Percentiles rank a stretch among this genome's conserved stretches.
phyloP scores from a whole-genome alignment of 352 stramenopile species.

The Globisporangium lucens region DNA sequence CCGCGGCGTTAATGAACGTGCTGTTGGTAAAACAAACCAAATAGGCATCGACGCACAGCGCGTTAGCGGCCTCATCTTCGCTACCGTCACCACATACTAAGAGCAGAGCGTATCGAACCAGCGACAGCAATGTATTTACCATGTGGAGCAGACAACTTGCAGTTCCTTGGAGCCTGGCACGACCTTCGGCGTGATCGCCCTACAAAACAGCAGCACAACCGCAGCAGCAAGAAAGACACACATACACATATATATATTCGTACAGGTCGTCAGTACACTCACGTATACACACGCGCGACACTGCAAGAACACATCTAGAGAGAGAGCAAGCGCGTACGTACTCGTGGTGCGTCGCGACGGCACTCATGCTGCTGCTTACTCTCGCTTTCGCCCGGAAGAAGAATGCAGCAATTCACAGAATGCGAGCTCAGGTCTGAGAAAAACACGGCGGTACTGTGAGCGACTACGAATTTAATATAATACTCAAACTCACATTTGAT shows the following conservation, averaged over 20 bases:
- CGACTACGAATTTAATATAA: not conserved
- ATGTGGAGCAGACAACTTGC: constrained; percentile 48
- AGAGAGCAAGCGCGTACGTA: not conserved
- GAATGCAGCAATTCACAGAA: not conserved
- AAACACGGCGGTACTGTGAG: not conserved
- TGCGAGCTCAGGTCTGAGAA: not conserved
- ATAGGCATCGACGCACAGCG: not conserved
- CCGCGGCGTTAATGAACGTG: constrained; percentile 64
- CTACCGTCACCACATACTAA: not conserved
- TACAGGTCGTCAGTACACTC: not conserved
- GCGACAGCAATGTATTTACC: constrained; percentile 22
- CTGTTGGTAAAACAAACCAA: constrained; percentile 21
- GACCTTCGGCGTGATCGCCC: constrained; percentile 45
- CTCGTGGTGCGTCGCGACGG: not conserved
- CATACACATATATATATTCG: not conserved
- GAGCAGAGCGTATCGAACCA: not conserved
- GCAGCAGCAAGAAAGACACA: not conserved
- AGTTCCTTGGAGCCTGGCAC: constrained; percentile 56
- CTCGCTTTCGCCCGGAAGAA: not conserved
- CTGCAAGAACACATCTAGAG: too few species aligned
- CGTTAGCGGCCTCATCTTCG: not conserved
- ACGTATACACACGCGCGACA: not conserved
- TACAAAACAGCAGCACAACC: constrained; percentile 1
- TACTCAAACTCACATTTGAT: not conserved
- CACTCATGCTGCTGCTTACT: not conserved